Evolutionary conservation across 208 protist genomes (phyloP), one percentile per base, ranked within the genome.

Genomic region (Phytomonas francai): DNA sequence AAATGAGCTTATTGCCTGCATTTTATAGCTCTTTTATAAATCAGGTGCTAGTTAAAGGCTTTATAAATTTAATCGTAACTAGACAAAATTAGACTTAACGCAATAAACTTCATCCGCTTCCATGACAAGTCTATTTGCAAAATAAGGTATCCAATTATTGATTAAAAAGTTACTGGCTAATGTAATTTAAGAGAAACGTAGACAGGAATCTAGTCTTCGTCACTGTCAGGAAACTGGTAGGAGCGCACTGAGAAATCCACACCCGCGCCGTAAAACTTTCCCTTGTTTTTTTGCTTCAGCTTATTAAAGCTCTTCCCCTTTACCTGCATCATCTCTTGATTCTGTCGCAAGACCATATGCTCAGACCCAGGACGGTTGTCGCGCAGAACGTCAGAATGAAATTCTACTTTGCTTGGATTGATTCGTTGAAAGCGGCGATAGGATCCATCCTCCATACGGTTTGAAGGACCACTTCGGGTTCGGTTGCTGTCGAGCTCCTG

Each of bases 241-340:
- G 89, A 70, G 25, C 89, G 77, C 27, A 94, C 85, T 36, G 76
- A 78, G 19, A 84, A 77, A 67, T 92, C 86, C 7, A 94, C 84
- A 22, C 82, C 84, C 11, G 81, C 85, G 54, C 73, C 86, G 69
- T 94, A 94, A 49, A 94, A 85, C 72, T 92, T 94, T 25, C 74
- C 76, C 73, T 94, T 94, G 72, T 94, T 94, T 77, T 94, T 94
- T 69, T 94, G 89, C 74, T 94, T 94, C 54, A 91, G 79, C 67
- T 94, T 94, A 68, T 92, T 94, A 73, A 94, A 94, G 56, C 77
- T 70, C 67, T 94, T 94, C 7, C 89, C 89, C 64, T 87, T 91
- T 31, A 81, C 83, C 6, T 79, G 77, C 89, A 94, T 94, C 89
- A 94, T 94, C 65, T 92, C 86, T 49, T 91, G 89, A 68, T 94